These are phyloP conservation scores for Rubus parviflorus DNA, from an alignment of 306 rosid genomes.

Conservation along the genomic window DNA sequence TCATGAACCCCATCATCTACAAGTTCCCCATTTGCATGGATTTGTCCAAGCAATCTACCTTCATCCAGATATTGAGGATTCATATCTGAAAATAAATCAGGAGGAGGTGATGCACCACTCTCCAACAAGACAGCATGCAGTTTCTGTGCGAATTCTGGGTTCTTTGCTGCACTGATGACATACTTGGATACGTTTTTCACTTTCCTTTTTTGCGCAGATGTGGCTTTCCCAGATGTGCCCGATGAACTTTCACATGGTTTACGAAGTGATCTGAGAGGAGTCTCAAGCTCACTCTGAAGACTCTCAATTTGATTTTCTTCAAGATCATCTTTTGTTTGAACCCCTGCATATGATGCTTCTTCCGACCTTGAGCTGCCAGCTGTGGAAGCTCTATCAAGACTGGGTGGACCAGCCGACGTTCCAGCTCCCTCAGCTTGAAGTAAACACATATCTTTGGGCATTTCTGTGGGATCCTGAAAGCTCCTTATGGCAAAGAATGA, in stretches of 20 bases:
- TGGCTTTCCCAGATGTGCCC: conserved; percentile 43
- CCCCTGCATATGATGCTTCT: conserved; percentile 42
- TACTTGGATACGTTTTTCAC: conserved; percentile 84
- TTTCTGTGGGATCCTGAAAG: conserved; percentile 49
- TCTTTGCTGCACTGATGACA: conserved; percentile 83
- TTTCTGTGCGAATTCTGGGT: conserved; percentile 87
- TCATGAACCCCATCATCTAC: conserved; percentile 43
- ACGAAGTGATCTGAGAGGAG: conserved; percentile 35
- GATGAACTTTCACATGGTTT: conserved; percentile 49
- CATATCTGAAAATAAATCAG: conserved; percentile 79
- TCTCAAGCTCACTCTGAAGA: conserved; percentile 41
- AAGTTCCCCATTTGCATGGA: conserved; percentile 24
- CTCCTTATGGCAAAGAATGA: conserved; percentile 68
- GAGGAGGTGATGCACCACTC: conserved; percentile 92
- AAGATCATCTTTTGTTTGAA: conserved; percentile 44
- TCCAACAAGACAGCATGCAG: conserved; percentile 82
- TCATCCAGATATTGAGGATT: conserved; percentile 50
- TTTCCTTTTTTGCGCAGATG: conserved; percentile 74
- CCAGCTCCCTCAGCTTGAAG: conserved; percentile 42
- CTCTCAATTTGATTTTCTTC: conserved; percentile 46
- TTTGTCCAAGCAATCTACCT: conserved; percentile 33
- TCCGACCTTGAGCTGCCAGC: conserved; percentile 45
- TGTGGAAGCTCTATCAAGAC: conserved; percentile 36
- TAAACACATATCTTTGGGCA: conserved; percentile 39
- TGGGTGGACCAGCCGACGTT: conserved; percentile 38